A percentile compares a stretch with the other conserved stretches of the same genome.
Conservation (phyloP, 306 rosid species). For the Lupinus albus region DNA sequence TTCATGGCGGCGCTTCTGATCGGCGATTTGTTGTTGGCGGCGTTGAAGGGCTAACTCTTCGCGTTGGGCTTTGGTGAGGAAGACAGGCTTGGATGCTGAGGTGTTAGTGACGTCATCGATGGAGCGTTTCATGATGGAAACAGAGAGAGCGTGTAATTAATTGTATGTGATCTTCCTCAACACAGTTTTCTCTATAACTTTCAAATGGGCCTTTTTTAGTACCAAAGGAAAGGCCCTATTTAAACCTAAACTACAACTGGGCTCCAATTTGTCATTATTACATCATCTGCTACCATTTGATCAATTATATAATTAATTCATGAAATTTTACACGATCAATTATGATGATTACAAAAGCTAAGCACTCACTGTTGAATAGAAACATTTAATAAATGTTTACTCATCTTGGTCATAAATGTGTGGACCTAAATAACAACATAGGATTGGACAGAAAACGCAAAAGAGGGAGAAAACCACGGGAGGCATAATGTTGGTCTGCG, state of each 20-base stretch:
- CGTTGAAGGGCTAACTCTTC: conserved; percentile 76
- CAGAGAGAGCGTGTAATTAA: too few relatives aligned
- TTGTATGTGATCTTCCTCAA: too few relatives aligned
- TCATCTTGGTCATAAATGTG: conserved; percentile 15
- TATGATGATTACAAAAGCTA: too few relatives aligned
- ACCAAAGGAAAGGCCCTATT: too few relatives aligned
- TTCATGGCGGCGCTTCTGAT: conserved; percentile 58
- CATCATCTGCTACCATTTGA: too few relatives aligned
- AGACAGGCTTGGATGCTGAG: conserved; percentile 54
- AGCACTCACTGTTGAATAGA: too few relatives aligned
- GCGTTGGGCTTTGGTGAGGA: conserved; percentile 78
- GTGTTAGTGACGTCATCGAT: conserved; percentile 20
- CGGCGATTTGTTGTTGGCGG: conserved; percentile 65
- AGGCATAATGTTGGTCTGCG: conserved; percentile 13
- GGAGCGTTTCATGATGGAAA: conserved; percentile 44
- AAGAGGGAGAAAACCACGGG: not conserved
- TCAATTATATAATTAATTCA: too few relatives aligned
- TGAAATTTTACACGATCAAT: too few relatives aligned
- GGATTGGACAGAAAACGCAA: conserved; percentile 22
- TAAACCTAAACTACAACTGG: too few relatives aligned
- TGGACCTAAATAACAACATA: conserved; percentile 29
- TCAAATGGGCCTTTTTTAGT: too few relatives aligned
- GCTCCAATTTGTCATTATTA: too few relatives aligned
- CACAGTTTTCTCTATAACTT: too few relatives aligned
- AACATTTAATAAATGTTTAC: not conserved